Evolutionary conservation across 2,329 filamentous ascomycete genomes (phyloP).

Genomic region (Trichoderma citrinoviride): DNA sequence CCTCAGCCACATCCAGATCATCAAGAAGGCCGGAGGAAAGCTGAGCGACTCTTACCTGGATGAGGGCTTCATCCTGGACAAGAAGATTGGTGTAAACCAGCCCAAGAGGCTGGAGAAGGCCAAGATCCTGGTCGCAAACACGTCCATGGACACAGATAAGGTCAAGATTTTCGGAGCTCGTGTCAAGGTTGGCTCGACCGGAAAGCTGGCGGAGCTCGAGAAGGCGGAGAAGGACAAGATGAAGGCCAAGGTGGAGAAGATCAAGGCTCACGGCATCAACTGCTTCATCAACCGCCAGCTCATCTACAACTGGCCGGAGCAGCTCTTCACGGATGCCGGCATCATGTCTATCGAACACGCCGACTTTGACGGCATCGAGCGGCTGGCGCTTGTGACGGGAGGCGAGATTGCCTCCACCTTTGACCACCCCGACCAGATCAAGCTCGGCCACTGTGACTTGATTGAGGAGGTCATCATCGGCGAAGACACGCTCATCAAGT

Average conservation of each 20-base stretch:
- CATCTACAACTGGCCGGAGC: constrained; percentile 99
- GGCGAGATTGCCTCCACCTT: constrained; percentile 98
- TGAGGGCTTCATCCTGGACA: constrained; percentile 97
- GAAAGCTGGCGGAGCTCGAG: constrained; percentile 96
- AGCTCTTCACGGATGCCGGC: constrained; percentile 94
- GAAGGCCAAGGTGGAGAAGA: constrained; percentile 98
- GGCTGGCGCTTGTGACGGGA: constrained; percentile 89
- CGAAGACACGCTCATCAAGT: constrained; percentile 95
- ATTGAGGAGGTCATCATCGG: constrained; percentile 99
- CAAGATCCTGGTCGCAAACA: constrained; percentile 97
- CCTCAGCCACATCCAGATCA: constrained; percentile 96
- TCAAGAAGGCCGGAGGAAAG: constrained; percentile 98
- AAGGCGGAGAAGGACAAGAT: constrained; percentile 99
- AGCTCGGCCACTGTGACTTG: constrained; percentile 89
- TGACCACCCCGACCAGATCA: constrained; percentile 95
- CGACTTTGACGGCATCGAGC: constrained; percentile 97
- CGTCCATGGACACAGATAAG: constrained; percentile 99
- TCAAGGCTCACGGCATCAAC: constrained; percentile 98
- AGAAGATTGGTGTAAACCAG: constrained; percentile 98
- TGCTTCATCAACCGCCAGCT: constrained; percentile 99
- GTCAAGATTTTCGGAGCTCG: constrained; percentile 98
- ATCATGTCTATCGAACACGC: constrained; percentile 99
- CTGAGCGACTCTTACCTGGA: constrained; percentile 96
- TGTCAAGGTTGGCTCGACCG: constrained; percentile 93
- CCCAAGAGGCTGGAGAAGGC: constrained; percentile 96